Percentiles rank a stretch among this genome's conserved stretches.
Evolutionary conservation across 2,329 filamentous ascomycete species (phyloP).

Genomic region (Penicillium sp.): DNA sequence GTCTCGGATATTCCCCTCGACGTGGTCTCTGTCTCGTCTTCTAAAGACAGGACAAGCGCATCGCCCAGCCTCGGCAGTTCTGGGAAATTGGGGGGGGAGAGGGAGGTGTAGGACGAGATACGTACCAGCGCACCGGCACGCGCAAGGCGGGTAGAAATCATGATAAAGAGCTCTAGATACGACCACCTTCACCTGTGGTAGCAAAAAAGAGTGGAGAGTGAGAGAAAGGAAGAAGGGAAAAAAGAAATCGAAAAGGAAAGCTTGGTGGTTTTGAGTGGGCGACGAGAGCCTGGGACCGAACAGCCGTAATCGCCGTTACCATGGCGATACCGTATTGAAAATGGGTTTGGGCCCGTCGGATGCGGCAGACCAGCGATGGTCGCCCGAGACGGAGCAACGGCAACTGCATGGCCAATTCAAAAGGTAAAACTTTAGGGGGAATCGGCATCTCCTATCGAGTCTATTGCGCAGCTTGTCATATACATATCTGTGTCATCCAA

Average conservation of each 20-base stretch:
- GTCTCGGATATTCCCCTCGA: not conserved
- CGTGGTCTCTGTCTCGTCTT: not conserved
- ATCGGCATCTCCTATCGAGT: not conserved
- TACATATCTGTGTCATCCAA: not conserved
- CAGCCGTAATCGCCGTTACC: conserved; percentile 45
- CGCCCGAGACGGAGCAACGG: not conserved
- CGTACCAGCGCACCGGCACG: conserved; percentile 54
- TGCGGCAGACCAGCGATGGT: conserved; percentile 28
- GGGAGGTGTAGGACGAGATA: conserved; percentile 22
- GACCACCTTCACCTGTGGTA: conserved; percentile 41
- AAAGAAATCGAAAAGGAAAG: conserved; percentile 41
- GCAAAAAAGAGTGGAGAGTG: conserved; percentile 41
- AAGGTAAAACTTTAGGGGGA: not conserved
- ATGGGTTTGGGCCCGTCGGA: conserved; percentile 29
- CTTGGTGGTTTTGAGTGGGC: conserved; percentile 44
- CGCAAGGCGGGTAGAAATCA: conserved; percentile 53
- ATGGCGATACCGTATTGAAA: conserved; percentile 35
- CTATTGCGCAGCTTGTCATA: not conserved
- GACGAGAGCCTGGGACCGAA: conserved; percentile 41
- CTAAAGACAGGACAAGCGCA: not conserved
- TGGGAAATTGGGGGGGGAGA: conserved; percentile 4
- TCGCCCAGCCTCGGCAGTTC: conserved; percentile 5
- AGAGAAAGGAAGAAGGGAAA: conserved; percentile 37
- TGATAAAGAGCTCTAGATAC: conserved; percentile 44
- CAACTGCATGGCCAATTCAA: not conserved